Evolutionary conservation across 345 rosid genomes (phyloP).

Genomic region (Aurinia saxatilis): DNA sequence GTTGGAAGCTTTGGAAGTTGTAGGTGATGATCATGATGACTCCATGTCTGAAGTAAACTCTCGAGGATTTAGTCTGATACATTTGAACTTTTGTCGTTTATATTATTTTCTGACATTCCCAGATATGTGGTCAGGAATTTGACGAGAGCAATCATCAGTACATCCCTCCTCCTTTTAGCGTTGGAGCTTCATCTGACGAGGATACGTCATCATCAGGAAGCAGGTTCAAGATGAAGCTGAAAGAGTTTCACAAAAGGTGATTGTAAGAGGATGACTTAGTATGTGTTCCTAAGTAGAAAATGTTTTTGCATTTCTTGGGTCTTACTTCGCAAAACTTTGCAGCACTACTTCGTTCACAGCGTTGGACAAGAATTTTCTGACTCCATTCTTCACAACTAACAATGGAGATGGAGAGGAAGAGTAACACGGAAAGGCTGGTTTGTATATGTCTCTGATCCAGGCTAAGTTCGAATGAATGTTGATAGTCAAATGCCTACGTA

Average conservation of each 20-base stretch:
- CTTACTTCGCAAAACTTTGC: slow-evolving; percentile 25
- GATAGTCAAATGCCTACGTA: not conserved
- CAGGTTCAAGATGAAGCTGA: slow-evolving; percentile 66
- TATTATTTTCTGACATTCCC: not conserved
- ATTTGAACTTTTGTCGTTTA: not conserved
- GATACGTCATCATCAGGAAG: slow-evolving; percentile 60
- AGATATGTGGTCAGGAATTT: slow-evolving; percentile 38
- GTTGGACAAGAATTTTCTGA: slow-evolving; percentile 64
- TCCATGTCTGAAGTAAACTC: slow-evolving; percentile 63
- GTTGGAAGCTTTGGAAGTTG: slow-evolving; percentile 90
- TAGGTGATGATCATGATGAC: slow-evolving; percentile 68
- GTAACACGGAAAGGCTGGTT: not conserved
- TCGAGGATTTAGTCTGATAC: not conserved
- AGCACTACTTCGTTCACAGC: slow-evolving; percentile 71
- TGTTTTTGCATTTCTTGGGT: not conserved
- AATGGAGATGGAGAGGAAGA: slow-evolving; percentile 52
- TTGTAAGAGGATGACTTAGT: slow-evolving; percentile 2
- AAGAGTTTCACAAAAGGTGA: slow-evolving; percentile 74
- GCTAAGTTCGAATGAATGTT: not conserved
- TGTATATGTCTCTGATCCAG: not conserved
- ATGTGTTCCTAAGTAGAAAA: not conserved
- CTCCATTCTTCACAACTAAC: slow-evolving; percentile 77
- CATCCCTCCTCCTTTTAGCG: slow-evolving; percentile 39
- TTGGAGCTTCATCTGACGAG: slow-evolving; percentile 56
- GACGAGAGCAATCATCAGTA: slow-evolving; percentile 47